phyloP scores from a whole-genome alignment of 148 eudicot species.

The Nepenthes gracilis region DNA sequence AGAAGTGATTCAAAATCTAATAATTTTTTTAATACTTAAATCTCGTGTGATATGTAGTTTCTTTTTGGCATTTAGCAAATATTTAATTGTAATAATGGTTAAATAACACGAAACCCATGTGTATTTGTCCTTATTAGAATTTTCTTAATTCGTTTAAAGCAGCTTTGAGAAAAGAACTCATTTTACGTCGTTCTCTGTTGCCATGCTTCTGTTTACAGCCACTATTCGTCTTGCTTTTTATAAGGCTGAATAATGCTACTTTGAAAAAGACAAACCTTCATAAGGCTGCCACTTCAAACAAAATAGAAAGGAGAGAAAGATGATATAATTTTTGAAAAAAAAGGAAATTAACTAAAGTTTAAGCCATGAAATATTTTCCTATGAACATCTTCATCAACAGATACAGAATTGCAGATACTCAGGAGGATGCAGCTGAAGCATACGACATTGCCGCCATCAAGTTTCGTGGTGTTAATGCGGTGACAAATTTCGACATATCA shows the following conservation, averaged over 20 bases:
- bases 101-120: too few species aligned
- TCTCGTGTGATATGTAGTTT: not conserved
- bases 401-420: slow-evolving; percentile 44
- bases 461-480: slow-evolving; percentile 72
- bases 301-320: not conserved
- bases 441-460: slow-evolving; percentile 91
- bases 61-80: not conserved
- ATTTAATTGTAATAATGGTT: too few species aligned
- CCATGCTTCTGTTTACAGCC: not conserved
- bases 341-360: too few species aligned
- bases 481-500: slow-evolving; percentile 75
- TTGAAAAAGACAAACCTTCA: not conserved
- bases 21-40: not conserved
- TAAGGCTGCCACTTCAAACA: not conserved
- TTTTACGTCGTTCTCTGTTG: not conserved
- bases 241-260: slow-evolving; percentile 26
- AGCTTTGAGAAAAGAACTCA: not conserved
- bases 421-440: slow-evolving; percentile 97
- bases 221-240: slow-evolving; percentile 7
- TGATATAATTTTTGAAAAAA: too few species aligned
- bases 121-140: not conserved
- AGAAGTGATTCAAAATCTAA: too few species aligned
- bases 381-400: too few species aligned
- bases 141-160: not conserved
- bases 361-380: not conserved